Conservation (phyloP, 352 stramenopile species). For the Globisporangium camurandrum region DNA sequence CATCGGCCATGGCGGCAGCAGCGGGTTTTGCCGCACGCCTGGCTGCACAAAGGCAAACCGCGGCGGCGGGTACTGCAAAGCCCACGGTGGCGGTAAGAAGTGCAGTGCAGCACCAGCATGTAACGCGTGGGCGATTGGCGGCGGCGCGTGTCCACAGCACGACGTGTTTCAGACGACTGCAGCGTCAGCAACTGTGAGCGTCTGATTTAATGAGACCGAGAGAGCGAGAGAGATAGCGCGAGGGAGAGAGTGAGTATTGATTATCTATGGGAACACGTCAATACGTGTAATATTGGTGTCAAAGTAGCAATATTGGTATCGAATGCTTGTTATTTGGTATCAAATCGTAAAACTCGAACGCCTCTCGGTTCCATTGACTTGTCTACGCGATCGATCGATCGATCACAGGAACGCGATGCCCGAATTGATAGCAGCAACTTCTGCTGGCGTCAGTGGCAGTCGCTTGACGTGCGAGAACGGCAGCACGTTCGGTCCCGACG, state of each 20-base stretch:
- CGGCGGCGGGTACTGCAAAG: slow-evolving; percentile 71
- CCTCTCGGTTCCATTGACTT: no score
- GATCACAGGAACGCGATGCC: slow-evolving; percentile 65
- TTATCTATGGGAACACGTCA: slow-evolving; percentile 8
- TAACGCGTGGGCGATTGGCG: slow-evolving; percentile 67
- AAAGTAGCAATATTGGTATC: no score
- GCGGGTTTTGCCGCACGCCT: slow-evolving; percentile 54
- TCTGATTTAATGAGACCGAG: slow-evolving; percentile 23
- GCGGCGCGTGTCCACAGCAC: slow-evolving; percentile 59
- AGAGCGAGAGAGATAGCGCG: slow-evolving; percentile 1
- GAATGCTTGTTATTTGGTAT: no score
- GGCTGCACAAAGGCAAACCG: slow-evolving; percentile 71
- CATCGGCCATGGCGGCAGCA: slow-evolving; percentile 75
- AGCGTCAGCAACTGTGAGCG: slow-evolving; percentile 30
- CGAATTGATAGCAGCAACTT: slow-evolving; percentile 79
- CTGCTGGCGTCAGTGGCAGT: slow-evolving; percentile 48
- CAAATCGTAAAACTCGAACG: no score
- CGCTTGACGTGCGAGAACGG: slow-evolving; percentile 58
- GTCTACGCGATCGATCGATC: no score
- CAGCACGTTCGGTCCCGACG: slow-evolving; percentile 56
- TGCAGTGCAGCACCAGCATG: slow-evolving; percentile 41
- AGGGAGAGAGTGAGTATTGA: no score
- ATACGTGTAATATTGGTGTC: no score
- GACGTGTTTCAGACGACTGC: slow-evolving; percentile 41
- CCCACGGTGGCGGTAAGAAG: slow-evolving; percentile 75